phyloP scores from a whole-genome alignment of 2,329 filamentous ascomycete genomes.

The Pseudocercospora vitis region DNA sequence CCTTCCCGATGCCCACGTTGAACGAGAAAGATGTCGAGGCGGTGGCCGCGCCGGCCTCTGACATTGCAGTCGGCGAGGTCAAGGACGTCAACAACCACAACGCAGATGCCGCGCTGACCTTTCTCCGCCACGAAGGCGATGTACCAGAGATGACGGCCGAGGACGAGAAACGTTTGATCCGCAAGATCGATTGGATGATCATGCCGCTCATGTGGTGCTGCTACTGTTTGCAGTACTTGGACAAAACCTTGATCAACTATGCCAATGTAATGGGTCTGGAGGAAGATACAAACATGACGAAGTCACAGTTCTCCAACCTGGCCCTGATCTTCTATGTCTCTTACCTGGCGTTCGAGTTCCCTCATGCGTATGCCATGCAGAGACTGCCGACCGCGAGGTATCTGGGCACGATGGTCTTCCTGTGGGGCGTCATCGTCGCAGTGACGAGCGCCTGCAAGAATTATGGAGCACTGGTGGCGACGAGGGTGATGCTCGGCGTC shows the following conservation, averaged over 20 bases:
- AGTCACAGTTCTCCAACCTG: constrained; percentile 40
- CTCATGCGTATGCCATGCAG: constrained; percentile 53
- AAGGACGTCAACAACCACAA: constrained; percentile 28
- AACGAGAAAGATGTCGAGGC: constrained; percentile 28
- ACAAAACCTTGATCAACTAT: constrained; percentile 45
- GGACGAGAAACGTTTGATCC: constrained; percentile 31
- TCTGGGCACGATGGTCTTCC: constrained; percentile 44
- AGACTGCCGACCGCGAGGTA: constrained; percentile 56
- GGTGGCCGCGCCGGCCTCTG: constrained; percentile 9
- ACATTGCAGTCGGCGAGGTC: constrained; percentile 29
- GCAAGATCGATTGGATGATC: constrained; percentile 45
- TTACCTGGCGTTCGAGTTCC: constrained; percentile 43
- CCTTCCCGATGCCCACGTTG: not conserved
- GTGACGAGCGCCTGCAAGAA: constrained; percentile 53
- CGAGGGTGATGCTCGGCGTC: constrained; percentile 53
- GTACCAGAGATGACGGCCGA: constrained; percentile 30
- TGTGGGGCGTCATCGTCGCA: constrained; percentile 53
- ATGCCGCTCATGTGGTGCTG: constrained; percentile 43
- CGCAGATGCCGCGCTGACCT: constrained; percentile 36
- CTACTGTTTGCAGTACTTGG: constrained; percentile 44
- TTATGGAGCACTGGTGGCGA: constrained; percentile 51
- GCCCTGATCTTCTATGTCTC: constrained; percentile 41
- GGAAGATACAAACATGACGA: constrained; percentile 38
- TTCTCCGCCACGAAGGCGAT: constrained; percentile 32
- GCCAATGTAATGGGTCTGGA: constrained; percentile 46